These are phyloP conservation scores for Dactylellina haptotyla DNA, from an alignment of 2,329 filamentous ascomycete genomes.

Conservation along the genomic window DNA sequence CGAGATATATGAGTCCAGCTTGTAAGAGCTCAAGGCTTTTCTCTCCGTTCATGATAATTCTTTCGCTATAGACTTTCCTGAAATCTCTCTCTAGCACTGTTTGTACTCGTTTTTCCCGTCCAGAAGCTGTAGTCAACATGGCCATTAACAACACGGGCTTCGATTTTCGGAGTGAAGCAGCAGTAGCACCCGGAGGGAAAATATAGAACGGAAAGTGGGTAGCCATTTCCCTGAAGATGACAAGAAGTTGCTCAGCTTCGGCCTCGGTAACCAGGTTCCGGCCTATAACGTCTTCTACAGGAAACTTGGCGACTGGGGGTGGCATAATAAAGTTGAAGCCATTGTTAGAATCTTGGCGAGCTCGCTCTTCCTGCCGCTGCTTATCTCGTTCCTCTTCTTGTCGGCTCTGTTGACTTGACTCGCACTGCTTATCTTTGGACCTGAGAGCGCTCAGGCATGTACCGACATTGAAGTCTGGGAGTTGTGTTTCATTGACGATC, in stretches of 20 bases:
- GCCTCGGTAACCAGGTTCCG: slow-evolving; percentile 58
- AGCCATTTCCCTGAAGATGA: slow-evolving; percentile 63
- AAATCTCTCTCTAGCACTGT: slow-evolving; percentile 70
- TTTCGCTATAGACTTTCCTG: slow-evolving; percentile 68
- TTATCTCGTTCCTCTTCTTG: slow-evolving; percentile 8
- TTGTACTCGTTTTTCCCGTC: slow-evolving; percentile 67
- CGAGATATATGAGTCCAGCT: slow-evolving; percentile 69
- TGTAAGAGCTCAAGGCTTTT: slow-evolving; percentile 69
- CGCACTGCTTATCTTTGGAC: slow-evolving; percentile 16
- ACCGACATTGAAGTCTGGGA: slow-evolving; percentile 30
- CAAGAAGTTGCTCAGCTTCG: slow-evolving; percentile 64
- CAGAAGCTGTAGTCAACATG: slow-evolving; percentile 67
- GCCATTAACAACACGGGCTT: slow-evolving; percentile 68
- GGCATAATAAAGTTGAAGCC: slow-evolving; percentile 26
- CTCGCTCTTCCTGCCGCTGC: neutral
- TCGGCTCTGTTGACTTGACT: neutral
- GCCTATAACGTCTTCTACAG: slow-evolving; percentile 37
- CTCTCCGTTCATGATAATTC: slow-evolving; percentile 69
- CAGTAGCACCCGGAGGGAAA: slow-evolving; percentile 62
- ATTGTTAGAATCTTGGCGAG: neutral
- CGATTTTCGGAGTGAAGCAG: slow-evolving; percentile 63
- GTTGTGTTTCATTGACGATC: slow-evolving; percentile 62
- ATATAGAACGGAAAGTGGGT: slow-evolving; percentile 64
- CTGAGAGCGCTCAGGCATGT: slow-evolving; percentile 19
- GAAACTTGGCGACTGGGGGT: slow-evolving; percentile 4